phyloP scores from a whole-genome alignment of 2,329 filamentous ascomycete genomes.

The Trichoderma simmonsii region DNA sequence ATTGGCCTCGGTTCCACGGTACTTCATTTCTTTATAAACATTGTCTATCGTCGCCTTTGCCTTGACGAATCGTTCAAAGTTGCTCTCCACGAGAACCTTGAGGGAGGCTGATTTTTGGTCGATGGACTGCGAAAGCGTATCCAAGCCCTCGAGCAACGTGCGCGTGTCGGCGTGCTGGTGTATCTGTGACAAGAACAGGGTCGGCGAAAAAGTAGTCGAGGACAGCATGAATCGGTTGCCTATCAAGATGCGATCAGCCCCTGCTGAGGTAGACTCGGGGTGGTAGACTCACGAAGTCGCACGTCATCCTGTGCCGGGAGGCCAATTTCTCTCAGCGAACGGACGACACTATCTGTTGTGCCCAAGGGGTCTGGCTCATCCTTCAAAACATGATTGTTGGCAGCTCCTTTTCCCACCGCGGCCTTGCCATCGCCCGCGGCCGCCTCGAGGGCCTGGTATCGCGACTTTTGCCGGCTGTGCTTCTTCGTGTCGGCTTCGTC shows the following conservation, averaged over 20 bases:
- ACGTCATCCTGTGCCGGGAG: conserved; percentile 81
- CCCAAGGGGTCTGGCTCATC: conserved; percentile 93
- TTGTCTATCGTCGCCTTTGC: conserved; percentile 98
- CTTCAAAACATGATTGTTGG: conserved; percentile 73
- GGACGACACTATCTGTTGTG: conserved; percentile 81
- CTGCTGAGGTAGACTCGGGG: background rate
- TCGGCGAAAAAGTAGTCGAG: conserved; percentile 91
- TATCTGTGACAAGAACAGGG: conserved; percentile 86
- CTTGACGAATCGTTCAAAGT: conserved; percentile 96
- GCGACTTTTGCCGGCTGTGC: conserved; percentile 63
- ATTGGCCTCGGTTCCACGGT: conserved; percentile 54
- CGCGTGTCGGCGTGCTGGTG: conserved; percentile 84
- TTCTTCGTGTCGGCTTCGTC: conserved; percentile 48
- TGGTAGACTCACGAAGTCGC: conserved; percentile 60
- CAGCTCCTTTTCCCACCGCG: conserved; percentile 62
- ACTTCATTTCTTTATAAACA: conserved; percentile 98
- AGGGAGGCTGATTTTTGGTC: conserved; percentile 97
- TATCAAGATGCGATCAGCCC: conserved; percentile 33
- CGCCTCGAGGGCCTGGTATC: conserved; percentile 81
- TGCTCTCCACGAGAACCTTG: conserved; percentile 93
- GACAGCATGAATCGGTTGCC: conserved; percentile 92
- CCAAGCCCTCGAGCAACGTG: conserved; percentile 74
- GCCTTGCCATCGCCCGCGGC: conserved; percentile 66
- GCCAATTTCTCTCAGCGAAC: conserved; percentile 71
- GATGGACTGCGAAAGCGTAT: conserved; percentile 84